Base-by-base conservation (phyloP, 352 stramenopile species). In the Hyaloperonospora arabidopsidis region DNA sequence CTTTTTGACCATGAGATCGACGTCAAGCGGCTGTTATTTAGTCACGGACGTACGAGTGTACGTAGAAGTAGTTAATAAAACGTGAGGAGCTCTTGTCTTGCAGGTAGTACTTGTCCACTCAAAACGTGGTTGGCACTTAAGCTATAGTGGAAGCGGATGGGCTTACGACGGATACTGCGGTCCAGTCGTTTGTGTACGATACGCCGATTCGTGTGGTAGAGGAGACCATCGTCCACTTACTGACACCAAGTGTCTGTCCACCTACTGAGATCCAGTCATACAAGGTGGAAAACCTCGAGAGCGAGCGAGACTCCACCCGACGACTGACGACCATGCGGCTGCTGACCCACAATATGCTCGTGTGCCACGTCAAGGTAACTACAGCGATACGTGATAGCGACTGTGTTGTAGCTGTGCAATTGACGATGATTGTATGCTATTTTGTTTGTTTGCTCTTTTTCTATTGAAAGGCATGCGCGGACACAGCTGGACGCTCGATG, bases 1-100 rank as follows among this genome's bases (percentile, higher is more conserved):
- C 79, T 99, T 99, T 75, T 98, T 98, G 25, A 98, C 95, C 96
- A 99, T 99, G 25, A 32, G 25, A 8, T 8, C 25, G 25, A 32
- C 25, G 25, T 32, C 25, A 32, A 32, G 25, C 25, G 25, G 8
- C 25, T 32, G 25, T 32, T 32, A 8, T 4, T 32, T 8, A 4
- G 25, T 32, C 0, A 32, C 25, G 25, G 4, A 32, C 25, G 25
- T 32, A 32, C 25, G 8, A 32, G 25, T 8, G 25, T 32, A 32
- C 25, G 25, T 32, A 32, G 25, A 4, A 32, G 8, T 32, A 8
- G 38, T 22, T 44, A 13, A 5, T 43, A 2, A 21, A 45, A 45
- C 2, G 12, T 11, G 11, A 45, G 18, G 2, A 45, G 25, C 25
- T 32, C 25, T 32, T 32, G 25, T 10, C 25, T 32, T 32, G 25